These are phyloP conservation scores for Ceratocystis harringtonii DNA, from an alignment of 2,329 filamentous ascomycete genomes.

Conservation along the genomic window DNA sequence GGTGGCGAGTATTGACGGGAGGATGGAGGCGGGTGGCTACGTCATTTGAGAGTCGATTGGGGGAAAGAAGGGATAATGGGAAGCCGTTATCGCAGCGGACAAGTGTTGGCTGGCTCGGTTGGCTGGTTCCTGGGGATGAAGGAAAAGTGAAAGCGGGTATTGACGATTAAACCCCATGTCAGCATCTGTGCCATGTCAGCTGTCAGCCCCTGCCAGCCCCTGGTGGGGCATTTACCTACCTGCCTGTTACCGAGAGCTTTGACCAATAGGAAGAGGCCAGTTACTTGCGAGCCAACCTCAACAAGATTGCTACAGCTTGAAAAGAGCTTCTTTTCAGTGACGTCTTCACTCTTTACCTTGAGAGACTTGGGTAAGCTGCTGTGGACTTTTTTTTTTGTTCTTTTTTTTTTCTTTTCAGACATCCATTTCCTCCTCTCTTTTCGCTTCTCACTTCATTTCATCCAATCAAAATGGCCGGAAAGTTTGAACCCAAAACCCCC, in stretches of 20 bases:
- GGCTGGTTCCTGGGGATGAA: no score
- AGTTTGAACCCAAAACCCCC: slow-evolving; percentile 64
- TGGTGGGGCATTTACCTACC: neutral
- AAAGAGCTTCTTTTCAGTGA: neutral
- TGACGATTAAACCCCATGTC: neutral
- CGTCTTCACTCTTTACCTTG: neutral
- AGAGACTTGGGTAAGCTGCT: neutral
- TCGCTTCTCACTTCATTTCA: neutral
- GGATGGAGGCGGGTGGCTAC: neutral
- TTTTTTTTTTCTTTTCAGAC: neutral
- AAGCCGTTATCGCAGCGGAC: no score
- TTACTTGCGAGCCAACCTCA: neutral
- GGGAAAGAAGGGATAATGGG: no score
- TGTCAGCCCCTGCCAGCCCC: neutral
- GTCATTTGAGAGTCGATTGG: neutral
- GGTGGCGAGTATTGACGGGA: neutral
- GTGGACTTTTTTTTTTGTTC: neutral
- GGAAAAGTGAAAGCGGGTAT: neutral
- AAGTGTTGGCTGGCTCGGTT: no score
- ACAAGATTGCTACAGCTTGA: neutral
- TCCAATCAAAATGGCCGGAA: slow-evolving; percentile 32
- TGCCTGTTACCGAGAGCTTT: neutral
- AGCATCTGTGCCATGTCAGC: neutral
- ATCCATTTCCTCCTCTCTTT: neutral
- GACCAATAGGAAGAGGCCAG: slow-evolving; percentile 3